Conservation (phyloP, 306 rosid species). For the Luffa aegyptiaca region DNA sequence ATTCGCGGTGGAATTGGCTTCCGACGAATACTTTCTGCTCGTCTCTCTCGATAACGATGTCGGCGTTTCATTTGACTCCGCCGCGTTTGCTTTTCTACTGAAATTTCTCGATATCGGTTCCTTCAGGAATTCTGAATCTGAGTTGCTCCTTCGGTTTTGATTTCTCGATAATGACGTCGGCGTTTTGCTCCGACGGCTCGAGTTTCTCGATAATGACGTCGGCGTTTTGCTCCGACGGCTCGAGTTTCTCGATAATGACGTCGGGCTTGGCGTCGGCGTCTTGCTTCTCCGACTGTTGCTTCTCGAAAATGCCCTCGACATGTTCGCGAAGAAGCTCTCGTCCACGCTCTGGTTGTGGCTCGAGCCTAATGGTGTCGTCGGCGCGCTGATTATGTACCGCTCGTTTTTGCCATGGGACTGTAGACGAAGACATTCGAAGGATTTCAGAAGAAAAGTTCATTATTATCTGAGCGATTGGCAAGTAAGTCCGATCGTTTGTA, state of each 20-base stretch:
- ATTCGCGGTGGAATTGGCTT: neutral
- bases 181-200: conserved; percentile 23
- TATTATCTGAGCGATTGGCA: neutral
- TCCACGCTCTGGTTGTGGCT: conserved; percentile 28
- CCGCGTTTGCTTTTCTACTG: neutral
- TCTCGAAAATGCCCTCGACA: conserved; percentile 21
- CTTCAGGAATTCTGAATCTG: conserved; percentile 1
- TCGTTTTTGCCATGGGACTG: conserved; percentile 5
- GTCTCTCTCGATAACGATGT: neutral
- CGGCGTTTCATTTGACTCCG: conserved; percentile 3
- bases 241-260: conserved; percentile 24
- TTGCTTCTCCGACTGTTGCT: conserved; percentile 36
- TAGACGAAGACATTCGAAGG: neutral
- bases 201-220: conserved; percentile 24
- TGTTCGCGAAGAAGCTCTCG: conserved; percentile 33
- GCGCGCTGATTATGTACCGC: conserved; percentile 15
- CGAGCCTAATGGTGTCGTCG: conserved; percentile 14
- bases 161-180: conserved; percentile 14
- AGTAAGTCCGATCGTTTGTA: neutral
- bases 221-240: conserved; percentile 51
- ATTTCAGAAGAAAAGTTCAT: neutral
- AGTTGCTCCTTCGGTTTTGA: neutral
- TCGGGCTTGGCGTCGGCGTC: conserved; percentile 48
- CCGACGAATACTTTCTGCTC: conserved; percentile 11
- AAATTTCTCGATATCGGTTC: neutral